A percentile compares a stretch with the other conserved stretches of the same genome.
Evolutionary conservation across 768 basidiomycete species (phyloP).

Genomic region (Aureoboletus auriporus): DNA sequence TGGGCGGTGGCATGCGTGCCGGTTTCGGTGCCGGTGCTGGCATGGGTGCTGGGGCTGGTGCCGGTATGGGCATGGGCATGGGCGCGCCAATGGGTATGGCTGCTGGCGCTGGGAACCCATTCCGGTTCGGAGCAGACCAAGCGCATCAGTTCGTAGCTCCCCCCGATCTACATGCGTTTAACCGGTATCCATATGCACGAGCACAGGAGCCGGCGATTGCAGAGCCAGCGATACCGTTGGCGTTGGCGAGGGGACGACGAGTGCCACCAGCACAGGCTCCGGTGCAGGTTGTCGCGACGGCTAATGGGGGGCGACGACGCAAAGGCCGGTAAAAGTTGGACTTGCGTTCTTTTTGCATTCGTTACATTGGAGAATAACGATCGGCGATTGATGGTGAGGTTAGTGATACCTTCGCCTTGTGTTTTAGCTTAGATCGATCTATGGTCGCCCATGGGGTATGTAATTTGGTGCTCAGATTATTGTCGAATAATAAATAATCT

Average conservation of each 20-base stretch:
- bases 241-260: neutral
- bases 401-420: slow-evolving; percentile 1
- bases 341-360: neutral
- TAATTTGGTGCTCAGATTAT: neutral
- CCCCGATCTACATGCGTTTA: neutral
- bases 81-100: slow-evolving; percentile 1
- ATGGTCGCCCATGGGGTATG: neutral
- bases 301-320: slow-evolving; percentile 6
- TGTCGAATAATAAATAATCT: neutral
- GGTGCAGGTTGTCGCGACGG: slow-evolving; percentile 1
- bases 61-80: neutral
- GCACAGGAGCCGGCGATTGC: neutral
- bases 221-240: neutral
- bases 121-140: slow-evolving; percentile 16
- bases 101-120: neutral
- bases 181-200: neutral
- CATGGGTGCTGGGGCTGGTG: neutral
- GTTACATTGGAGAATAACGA: no score
- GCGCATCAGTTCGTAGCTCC: slow-evolving; percentile 8
- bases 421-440: slow-evolving; percentile 3
- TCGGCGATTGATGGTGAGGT: neutral
- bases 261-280: neutral
- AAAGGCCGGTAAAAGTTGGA: slow-evolving; percentile 1
- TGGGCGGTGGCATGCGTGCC: neutral
- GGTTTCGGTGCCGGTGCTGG: no score